Base-by-base conservation (phyloP, 129 eudicot species). In the Smallanthus sonchifolius region DNA sequence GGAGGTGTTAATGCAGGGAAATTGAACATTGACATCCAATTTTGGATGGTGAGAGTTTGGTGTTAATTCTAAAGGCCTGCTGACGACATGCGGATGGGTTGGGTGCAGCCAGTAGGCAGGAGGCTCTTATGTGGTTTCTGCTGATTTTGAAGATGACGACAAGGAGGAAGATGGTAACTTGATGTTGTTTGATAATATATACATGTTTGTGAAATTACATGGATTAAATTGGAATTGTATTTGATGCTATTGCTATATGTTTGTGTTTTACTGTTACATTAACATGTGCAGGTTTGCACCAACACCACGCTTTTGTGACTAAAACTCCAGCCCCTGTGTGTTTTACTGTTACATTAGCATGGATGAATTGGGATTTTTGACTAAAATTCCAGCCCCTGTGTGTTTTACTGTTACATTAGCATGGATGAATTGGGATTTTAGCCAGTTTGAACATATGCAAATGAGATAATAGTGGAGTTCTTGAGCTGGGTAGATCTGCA, bases 81-180 rank as follows among this genome's bases (percentile, higher is more conserved):
- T 89, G 89, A 86, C 78, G 84, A 70, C 88, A 88, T 19, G 82
- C 82, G 9, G 86, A 84, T 80, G 83, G 82, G 16, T 67, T 70
- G 3, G 96, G 86, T 47, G 19, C 83, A 48, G 82, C 78, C 55
- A 88, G 88, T 55, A 75, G 78, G 30, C 92, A 86, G 78, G 92
- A 84, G 36, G 96, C 90, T 65, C 83, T 89, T 15, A 78, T 89
- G 72, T 89, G 96, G 96, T 89, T 72, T 81, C n/a, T 37, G 83
- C 80, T 36, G 89, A 60, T 57, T 86, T 81, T 75, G 95, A 85
- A 62, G 94, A 84, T 63, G 97, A 83, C 3, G 90, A 86, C 34
- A 90, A 72, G 20, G 92, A 89, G 10, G 93, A 63, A 65, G 83
- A 92, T 63, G 92, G 84, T 85, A 81, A 85, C 63, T 16, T 24